phyloP scores from a whole-genome alignment of 2,329 filamentous ascomycete genomes.

The Exophiala aquamarina region DNA sequence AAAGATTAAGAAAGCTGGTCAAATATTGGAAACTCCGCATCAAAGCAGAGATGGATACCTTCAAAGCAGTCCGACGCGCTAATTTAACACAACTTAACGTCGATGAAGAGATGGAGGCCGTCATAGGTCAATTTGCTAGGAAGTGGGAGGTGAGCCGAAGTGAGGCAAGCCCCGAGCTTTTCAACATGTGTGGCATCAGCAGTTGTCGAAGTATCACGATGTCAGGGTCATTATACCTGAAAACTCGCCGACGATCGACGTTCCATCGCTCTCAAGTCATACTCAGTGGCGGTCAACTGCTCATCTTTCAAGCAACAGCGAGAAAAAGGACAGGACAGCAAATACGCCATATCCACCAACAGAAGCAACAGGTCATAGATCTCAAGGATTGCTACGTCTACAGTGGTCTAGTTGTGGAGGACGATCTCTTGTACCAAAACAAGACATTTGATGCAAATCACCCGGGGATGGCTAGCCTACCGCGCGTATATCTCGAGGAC shows the following conservation, averaged over 20 bases:
- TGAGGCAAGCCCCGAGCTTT: slow-evolving; percentile 62
- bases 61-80: slow-evolving; percentile 56
- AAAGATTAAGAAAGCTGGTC: slow-evolving; percentile 55
- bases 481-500: slow-evolving; percentile 32
- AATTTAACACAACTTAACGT: slow-evolving; percentile 63
- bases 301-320: slow-evolving; percentile 63
- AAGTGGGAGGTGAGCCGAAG: slow-evolving; percentile 69
- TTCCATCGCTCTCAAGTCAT: slow-evolving; percentile 63
- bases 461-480: slow-evolving; percentile 23
- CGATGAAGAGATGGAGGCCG: slow-evolving; percentile 65
- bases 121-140: slow-evolving; percentile 64
- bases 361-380: slow-evolving; percentile 59
- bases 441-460: slow-evolving; percentile 31
- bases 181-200: slow-evolving; percentile 67
- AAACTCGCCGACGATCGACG: slow-evolving; percentile 61
- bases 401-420: slow-evolving; percentile 61
- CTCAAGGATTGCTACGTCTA: slow-evolving; percentile 66
- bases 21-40: slow-evolving; percentile 63
- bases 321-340: slow-evolving; percentile 56
- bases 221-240: slow-evolving; percentile 63
- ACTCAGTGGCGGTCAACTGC: slow-evolving; percentile 58
- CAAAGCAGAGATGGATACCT: slow-evolving; percentile 56
- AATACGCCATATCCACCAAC: slow-evolving; percentile 61
- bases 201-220: slow-evolving; percentile 63
- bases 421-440: slow-evolving; percentile 52